phyloP scores from a whole-genome alignment of 2,329 filamentous ascomycete species.

The Biscogniauxia sp. region DNA sequence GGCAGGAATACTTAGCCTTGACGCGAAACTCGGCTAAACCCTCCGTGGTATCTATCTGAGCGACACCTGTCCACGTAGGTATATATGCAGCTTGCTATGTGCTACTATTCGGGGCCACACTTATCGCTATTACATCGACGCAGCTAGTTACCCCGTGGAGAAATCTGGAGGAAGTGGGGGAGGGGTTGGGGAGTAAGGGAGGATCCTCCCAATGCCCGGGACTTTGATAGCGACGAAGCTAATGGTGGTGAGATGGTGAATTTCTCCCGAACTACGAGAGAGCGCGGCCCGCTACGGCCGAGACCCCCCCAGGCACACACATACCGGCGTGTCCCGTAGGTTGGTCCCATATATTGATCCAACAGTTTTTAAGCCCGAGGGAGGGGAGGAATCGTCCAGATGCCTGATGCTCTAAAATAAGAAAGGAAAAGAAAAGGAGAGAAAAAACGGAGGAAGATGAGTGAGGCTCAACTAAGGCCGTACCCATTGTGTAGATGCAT shows the following conservation, averaged over 20 bases:
- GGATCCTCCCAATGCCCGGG: not conserved
- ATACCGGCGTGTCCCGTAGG: not conserved
- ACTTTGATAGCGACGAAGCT: not conserved
- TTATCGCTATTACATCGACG: not conserved
- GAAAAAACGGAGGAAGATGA: not conserved
- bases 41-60: not conserved
- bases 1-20: not conserved
- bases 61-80: not conserved
- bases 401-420: not conserved
- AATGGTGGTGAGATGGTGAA: not conserved
- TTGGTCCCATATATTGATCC: not conserved
- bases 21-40: not conserved
- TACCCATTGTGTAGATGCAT: not conserved
- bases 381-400: too few species aligned
- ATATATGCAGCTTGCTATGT: not conserved
- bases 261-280: not conserved
- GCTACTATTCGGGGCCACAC: not conserved
- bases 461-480: not conserved
- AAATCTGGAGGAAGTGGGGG: not conserved
- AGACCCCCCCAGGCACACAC: not conserved
- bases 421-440: not conserved
- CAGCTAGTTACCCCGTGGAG: not conserved
- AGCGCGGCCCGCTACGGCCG: not conserved
- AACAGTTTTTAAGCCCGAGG: too few species aligned
- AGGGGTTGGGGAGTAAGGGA: not conserved